Percentiles rank a stretch among this genome's conserved stretches.
Evolutionary conservation across 2,329 filamentous ascomycete species (phyloP).

Genomic region (Diaporthe sp.): DNA sequence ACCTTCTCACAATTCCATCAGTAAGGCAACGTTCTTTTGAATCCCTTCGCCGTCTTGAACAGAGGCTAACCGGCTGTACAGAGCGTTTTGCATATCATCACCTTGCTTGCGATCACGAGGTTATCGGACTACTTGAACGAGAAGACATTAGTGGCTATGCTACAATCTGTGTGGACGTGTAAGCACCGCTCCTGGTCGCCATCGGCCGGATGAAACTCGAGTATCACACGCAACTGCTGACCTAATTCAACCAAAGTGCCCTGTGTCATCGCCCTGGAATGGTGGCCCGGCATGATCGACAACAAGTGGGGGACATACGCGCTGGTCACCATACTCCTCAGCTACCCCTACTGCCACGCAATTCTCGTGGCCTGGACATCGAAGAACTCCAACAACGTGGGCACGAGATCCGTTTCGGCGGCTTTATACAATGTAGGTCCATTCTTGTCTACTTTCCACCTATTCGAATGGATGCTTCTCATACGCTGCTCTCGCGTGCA

Average conservation of each 20-base stretch:
- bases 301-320: slow-evolving; percentile 66
- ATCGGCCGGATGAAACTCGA: too few relatives aligned
- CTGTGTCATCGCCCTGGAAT: slow-evolving; percentile 64
- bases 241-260: slow-evolving; percentile 49
- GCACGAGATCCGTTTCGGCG: slow-evolving; percentile 70
- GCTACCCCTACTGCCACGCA: slow-evolving; percentile 71
- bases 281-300: slow-evolving; percentile 58
- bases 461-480: background rate
- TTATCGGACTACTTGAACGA: slow-evolving; percentile 66
- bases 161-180: slow-evolving; percentile 67
- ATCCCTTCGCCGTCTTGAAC: slow-evolving; percentile 50
- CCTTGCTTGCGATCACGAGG: slow-evolving; percentile 64
- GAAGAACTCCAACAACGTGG: slow-evolving; percentile 71
- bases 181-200: background rate
- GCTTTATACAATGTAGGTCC: slow-evolving; percentile 68
- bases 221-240: background rate
- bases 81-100: slow-evolving; percentile 64
- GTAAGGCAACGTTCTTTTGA: slow-evolving; percentile 47
- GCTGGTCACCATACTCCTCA: slow-evolving; percentile 62
- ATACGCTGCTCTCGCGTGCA: background rate
- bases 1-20: slow-evolving; percentile 69
- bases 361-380: slow-evolving; percentile 72
- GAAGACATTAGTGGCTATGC: slow-evolving; percentile 59
- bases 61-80: slow-evolving; percentile 54
- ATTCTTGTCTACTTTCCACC: rapidly evolving